Evolutionary conservation across 257 asterid genomes (phyloP).

Genomic region (Gynochthodes officinalis): DNA sequence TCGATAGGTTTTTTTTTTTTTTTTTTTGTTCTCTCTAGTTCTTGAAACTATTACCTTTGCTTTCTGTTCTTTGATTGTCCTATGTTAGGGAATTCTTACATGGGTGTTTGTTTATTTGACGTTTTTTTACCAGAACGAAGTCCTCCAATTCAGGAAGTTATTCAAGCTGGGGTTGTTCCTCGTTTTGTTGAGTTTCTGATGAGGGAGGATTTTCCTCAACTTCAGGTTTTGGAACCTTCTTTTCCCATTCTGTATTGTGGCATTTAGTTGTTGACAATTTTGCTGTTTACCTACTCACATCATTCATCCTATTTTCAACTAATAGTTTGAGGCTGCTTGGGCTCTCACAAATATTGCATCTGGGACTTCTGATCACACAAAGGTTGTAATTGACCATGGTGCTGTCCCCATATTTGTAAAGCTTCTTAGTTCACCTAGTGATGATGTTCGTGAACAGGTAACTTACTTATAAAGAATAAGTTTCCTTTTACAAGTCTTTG

Average conservation of each 20-base stretch:
- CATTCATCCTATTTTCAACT: neutral
- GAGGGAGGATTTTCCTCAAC: constrained; percentile 84
- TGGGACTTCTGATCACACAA: constrained; percentile 89
- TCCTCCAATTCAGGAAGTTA: constrained; percentile 87
- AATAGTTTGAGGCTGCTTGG: constrained; percentile 95
- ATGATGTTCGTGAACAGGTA: constrained; percentile 95
- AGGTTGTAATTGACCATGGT: constrained; percentile 82
- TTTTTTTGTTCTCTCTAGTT: too few species aligned
- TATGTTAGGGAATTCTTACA: neutral
- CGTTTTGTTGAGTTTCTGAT: constrained; percentile 71
- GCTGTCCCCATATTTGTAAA: constrained; percentile 76
- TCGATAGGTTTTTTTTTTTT: constrained; percentile 67
- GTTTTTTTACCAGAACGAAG: constrained; percentile 56
- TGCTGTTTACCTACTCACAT: neutral
- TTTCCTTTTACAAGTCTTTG: neutral
- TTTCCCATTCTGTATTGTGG: neutral
- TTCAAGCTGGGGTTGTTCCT: constrained; percentile 82
- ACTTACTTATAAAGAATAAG: neutral
- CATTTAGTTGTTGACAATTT: neutral
- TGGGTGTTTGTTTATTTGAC: neutral
- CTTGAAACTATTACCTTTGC: neutral
- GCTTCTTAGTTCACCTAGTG: constrained; percentile 82
- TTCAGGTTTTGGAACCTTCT: constrained; percentile 46
- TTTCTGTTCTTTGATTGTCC: neutral
- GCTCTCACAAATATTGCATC: constrained; percentile 94